Evolutionary conservation across 768 basidiomycete genomes (phyloP).

Genomic region (Collybia sordida): DNA sequence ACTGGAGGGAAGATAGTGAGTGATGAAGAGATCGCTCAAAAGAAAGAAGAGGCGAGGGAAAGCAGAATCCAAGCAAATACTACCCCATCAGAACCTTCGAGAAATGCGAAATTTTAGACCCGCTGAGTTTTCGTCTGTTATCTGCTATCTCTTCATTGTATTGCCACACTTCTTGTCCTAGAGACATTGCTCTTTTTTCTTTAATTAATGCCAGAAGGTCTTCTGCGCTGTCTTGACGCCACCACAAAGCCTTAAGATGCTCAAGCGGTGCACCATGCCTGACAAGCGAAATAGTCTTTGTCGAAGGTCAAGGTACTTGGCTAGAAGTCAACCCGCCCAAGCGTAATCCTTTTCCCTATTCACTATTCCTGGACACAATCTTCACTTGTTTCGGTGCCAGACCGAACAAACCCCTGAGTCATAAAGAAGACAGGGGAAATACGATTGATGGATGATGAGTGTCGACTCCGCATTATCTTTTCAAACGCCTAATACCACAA

Average conservation of each 20-base stretch:
- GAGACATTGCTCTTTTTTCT: neutral
- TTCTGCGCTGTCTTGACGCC: neutral
- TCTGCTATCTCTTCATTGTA: neutral
- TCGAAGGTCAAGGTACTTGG: neutral
- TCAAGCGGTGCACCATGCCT: neutral
- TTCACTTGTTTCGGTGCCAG: no score
- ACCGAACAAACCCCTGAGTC: no score
- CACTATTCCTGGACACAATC: no score
- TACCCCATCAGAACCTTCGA: neutral
- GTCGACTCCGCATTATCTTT: no score
- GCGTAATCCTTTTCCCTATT: no score
- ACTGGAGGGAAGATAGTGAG: slow-evolving; percentile 57
- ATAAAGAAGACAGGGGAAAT: no score
- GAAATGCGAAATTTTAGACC: neutral
- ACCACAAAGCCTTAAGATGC: neutral
- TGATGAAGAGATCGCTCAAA: slow-evolving; percentile 63
- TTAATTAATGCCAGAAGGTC: neutral
- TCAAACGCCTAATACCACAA: no score
- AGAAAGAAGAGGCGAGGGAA: slow-evolving; percentile 31
- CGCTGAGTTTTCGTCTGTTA: neutral
- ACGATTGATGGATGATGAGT: no score
- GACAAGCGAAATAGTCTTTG: neutral
- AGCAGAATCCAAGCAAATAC: neutral
- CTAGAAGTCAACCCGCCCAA: no score
- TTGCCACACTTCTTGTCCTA: neutral